Base-by-base conservation (phyloP, 1,284 basidiomycete species). In the Sanghuangporus baumii region DNA sequence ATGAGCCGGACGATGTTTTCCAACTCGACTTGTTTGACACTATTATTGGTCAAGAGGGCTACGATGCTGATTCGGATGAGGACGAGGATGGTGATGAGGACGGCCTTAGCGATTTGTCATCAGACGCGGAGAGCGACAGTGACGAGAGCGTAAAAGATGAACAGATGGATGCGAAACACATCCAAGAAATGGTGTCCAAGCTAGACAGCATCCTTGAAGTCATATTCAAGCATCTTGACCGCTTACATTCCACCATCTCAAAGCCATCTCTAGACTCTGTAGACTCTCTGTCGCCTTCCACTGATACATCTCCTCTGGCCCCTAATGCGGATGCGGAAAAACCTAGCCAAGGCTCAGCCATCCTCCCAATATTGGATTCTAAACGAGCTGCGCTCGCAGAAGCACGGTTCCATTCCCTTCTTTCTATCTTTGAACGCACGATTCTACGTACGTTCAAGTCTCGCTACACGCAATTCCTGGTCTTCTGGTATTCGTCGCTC, bases 361-460 rank as follows among this genome's bases (percentile, higher is more conserved):
- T 74, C 18, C 68, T 75, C 11, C 71, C 73, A 9, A 73, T 75
- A 46, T 71, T 78, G 31, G 75, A 73, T 3, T 76, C 77, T n/a
- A 34, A 58, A 20, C 55, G 47, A 9, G 55, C 23, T 14, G 59
- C 48, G 9, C 57, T 62, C 7, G 56, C 46, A 12, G 58, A 58
- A 58, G 57, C 63, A 46, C 63, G 92, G 69, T 99, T 98, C 74
- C 86, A 93, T 70, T 86, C 89, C 12, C 86, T 99, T 11, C 85
- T 99, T 55, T 87, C 89, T 67, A 93, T 98, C 67, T 99, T 99
- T 71, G 91, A 96, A 71, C 88, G 94, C 40, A 88, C 89, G 52
- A 94, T 99, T 71, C 84, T 99, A 52, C 91, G 89, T 40, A 99
- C 97, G 0, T 96, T 96, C 78, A 94, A 96, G 72, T 98, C 94